Conservation (phyloP, 371 early-diverging fungal species). For the Blakeslea trispora region DNA sequence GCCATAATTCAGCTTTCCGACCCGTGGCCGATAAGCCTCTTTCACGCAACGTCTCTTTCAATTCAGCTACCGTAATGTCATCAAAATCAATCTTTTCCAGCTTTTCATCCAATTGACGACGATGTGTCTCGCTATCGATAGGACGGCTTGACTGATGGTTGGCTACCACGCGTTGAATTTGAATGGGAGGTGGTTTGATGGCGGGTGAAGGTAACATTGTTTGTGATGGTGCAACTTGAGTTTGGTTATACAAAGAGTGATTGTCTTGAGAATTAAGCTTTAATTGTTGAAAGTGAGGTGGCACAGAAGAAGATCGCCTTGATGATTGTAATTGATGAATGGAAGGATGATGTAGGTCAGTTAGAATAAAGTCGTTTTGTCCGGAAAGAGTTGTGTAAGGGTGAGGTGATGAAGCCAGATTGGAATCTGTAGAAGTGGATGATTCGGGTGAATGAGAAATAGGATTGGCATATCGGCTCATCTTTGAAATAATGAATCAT, state of each 20-base stretch:
- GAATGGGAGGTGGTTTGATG: constrained; percentile 23
- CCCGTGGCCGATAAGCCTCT: constrained; percentile 63
- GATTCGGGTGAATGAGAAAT: constrained; percentile 30
- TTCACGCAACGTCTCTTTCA: constrained; percentile 66
- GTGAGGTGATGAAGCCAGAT: constrained; percentile 24
- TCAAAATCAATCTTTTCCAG: constrained; percentile 63
- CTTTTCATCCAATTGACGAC: constrained; percentile 38
- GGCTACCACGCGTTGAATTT: constrained; percentile 21
- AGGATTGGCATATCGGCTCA: constrained; percentile 4
- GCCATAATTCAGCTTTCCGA: constrained; percentile 63
- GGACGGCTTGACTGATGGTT: constrained; percentile 16
- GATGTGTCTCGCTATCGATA: constrained; percentile 16
- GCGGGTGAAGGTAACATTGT: background rate
- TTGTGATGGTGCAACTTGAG: constrained; percentile 4
- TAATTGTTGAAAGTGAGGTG: constrained; percentile 18
- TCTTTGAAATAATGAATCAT: constrained; percentile 4
- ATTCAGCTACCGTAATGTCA: constrained; percentile 71
- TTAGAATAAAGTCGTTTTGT: background rate
- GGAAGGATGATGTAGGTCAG: background rate
- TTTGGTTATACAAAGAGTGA: constrained; percentile 8
- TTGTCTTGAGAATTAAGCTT: constrained; percentile 14
- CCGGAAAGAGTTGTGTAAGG: constrained; percentile 5
- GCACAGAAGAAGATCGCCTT: constrained; percentile 25
- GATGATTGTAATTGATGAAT: background rate
- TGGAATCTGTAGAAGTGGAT: constrained; percentile 25